Conservation (phyloP, 352 stramenopile species). For the Aphanomyces stellatus region DNA sequence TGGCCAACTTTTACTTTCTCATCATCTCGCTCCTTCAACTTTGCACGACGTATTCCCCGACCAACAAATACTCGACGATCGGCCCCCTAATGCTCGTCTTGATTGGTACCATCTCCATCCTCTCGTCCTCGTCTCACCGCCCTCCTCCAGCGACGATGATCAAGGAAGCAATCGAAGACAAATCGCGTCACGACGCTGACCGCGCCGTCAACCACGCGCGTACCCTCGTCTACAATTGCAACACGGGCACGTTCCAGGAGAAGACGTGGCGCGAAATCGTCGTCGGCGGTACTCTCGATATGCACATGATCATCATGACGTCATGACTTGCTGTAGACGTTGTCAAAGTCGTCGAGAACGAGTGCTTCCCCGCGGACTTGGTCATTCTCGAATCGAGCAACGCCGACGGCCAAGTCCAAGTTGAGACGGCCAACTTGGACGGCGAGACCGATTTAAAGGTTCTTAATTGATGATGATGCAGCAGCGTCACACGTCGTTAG, state of each 20-base stretch:
- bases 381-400: slow-evolving; percentile 82
- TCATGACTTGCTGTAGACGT: slow-evolving; percentile 34
- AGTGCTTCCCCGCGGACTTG: slow-evolving; percentile 89
- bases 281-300: slow-evolving; percentile 35
- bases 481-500: slow-evolving; percentile 3
- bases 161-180: slow-evolving; percentile 79
- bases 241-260: slow-evolving; percentile 33
- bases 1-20: slow-evolving; percentile 97
- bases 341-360: slow-evolving; percentile 78
- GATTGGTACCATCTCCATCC: slow-evolving; percentile 20
- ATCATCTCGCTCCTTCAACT: slow-evolving; percentile 93
- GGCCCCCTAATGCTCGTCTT: slow-evolving; percentile 71
- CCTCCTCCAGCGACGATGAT: slow-evolving; percentile 54
- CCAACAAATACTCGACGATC: slow-evolving; percentile 83
- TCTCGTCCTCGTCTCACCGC: neutral
- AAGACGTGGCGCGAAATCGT: slow-evolving; percentile 79
- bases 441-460: slow-evolving; percentile 81
- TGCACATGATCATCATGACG: neutral
- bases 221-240: slow-evolving; percentile 26
- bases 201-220: slow-evolving; percentile 55
- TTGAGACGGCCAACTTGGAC: slow-evolving; percentile 75
- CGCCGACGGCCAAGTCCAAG: slow-evolving; percentile 58
- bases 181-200: slow-evolving; percentile 60
- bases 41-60: slow-evolving; percentile 78
- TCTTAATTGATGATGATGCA: slow-evolving; percentile 51